Base-by-base conservation (phyloP, 306 rosid genomes). In the Quercus alba region DNA sequence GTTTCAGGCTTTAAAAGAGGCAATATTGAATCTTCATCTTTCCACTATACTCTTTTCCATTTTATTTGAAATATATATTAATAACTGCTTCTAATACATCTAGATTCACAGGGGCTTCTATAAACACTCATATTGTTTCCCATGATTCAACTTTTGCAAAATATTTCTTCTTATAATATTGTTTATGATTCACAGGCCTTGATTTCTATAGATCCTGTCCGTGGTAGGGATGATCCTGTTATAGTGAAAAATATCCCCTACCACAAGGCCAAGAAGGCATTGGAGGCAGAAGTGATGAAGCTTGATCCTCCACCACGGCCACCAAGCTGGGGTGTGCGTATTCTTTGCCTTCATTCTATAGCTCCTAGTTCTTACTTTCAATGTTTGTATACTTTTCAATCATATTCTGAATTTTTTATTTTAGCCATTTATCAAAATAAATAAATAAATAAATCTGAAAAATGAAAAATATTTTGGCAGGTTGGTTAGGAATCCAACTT, bases 271-370 rank as follows among this genome's bases (percentile, higher is more conserved):
- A 90, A 91, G 92, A 95, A 90, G 81, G 84, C 90, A 52, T 80
- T 95, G 25, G 98, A 95, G 89, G 78, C 92, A 69, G 92, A 95
- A 80, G 90, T 93, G 74, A 85, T 91, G 94, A 95, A 88, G 85
- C 89, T 93, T 78, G 89, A 90, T 86, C 97, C 99, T 83, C 98
- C 99, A 62, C 91, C 93, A 67, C 86, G 99, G 75, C 99, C 99
- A 10, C 73, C 88, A 66, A 89, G 82, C 86, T 95, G 98, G 99
- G 98, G 99, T 75, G 98, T 95, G 80, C 7, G 99, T 86, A 81
- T 79, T 80, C 71, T 81, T 66, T 33, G 12, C 55, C 52, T 76
- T 71, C 79, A 38, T 70, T 46, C 44, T 55, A n/a, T 64, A 52
- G 77, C 59, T 76, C 74, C 77, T 76, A 56, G 44, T 76, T 61